Conservation (phyloP, 306 rosid genomes). For the Malus sylvestris region DNA sequence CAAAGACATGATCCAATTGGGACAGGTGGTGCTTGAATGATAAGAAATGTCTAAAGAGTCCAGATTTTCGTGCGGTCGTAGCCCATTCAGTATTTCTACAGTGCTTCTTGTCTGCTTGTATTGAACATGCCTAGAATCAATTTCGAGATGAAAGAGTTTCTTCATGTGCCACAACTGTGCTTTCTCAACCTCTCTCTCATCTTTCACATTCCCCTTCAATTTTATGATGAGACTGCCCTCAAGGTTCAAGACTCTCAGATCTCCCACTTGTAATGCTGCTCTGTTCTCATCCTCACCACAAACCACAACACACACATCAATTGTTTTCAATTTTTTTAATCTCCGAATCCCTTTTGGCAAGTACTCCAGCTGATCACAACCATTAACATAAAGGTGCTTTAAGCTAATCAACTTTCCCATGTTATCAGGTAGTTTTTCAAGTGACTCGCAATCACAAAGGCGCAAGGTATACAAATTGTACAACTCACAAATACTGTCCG, state of each 20-base stretch:
- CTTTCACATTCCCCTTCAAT: neutral
- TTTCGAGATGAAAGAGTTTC: neutral
- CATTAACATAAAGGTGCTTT: neutral
- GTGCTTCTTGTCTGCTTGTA: too few relatives aligned
- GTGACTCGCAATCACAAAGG: rapidly evolving
- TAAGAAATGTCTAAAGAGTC: too few relatives aligned
- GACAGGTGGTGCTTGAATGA: neutral
- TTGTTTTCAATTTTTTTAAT: neutral
- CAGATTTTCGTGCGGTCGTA: too few relatives aligned
- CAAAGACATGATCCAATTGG: neutral
- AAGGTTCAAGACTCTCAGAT: neutral
- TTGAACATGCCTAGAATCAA: rapidly evolving
- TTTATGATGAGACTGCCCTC: too few relatives aligned
- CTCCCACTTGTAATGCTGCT: neutral
- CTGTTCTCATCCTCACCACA: neutral
- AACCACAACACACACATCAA: neutral
- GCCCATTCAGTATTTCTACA: neutral
- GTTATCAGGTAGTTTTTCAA: neutral
- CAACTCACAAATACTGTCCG: too few relatives aligned
- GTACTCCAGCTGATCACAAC: rapidly evolving
- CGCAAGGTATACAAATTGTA: neutral
- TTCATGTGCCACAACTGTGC: neutral
- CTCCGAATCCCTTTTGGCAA: neutral
- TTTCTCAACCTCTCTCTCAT: neutral
- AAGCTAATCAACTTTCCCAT: too few relatives aligned